These are phyloP conservation scores for Plasmodium ovale DNA, from an alignment of 169 alveolate species.

Conservation along the genomic window DNA sequence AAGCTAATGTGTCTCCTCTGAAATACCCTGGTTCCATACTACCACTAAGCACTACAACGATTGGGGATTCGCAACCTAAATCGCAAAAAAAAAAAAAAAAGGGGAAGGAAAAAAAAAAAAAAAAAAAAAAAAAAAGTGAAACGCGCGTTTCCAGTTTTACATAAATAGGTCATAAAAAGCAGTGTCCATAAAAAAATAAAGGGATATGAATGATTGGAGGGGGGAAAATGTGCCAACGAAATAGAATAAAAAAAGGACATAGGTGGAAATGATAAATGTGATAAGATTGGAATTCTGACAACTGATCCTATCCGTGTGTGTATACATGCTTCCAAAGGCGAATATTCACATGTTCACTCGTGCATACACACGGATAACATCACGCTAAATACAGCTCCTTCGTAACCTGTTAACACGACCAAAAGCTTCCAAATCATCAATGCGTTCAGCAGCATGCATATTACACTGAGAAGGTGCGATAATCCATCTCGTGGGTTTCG, in stretches of 20 bases:
- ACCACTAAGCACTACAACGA: slow-evolving; percentile 95
- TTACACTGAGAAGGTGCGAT: slow-evolving; percentile 27
- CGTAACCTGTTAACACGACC: slow-evolving; percentile 40
- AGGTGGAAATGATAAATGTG: no score
- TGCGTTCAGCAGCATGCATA: slow-evolving; percentile 50
- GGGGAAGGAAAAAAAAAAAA: neutral
- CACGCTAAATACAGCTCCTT: neutral
- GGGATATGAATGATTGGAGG: neutral
- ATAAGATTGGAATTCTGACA: no score
- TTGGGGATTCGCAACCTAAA: slow-evolving; percentile 91
- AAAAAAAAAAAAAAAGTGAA: neutral
- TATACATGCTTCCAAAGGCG: neutral
- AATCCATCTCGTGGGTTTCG: slow-evolving; percentile 55
- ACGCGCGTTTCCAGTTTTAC: slow-evolving; percentile 5
- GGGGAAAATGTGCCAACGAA: neutral
- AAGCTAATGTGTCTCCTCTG: slow-evolving; percentile 93
- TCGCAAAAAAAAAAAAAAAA: neutral
- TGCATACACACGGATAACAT: neutral
- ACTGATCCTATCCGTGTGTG: neutral
- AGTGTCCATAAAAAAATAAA: neutral
- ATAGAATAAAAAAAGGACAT: neutral
- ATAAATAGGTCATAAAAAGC: neutral
- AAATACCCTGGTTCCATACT: slow-evolving; percentile 95
- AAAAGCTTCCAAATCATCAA: slow-evolving; percentile 67
- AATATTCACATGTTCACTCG: neutral